Percentiles rank a stretch among this genome's conserved stretches.
Conservation (phyloP, 768 basidiomycete species). For the Mycena rebaudengoi region DNA sequence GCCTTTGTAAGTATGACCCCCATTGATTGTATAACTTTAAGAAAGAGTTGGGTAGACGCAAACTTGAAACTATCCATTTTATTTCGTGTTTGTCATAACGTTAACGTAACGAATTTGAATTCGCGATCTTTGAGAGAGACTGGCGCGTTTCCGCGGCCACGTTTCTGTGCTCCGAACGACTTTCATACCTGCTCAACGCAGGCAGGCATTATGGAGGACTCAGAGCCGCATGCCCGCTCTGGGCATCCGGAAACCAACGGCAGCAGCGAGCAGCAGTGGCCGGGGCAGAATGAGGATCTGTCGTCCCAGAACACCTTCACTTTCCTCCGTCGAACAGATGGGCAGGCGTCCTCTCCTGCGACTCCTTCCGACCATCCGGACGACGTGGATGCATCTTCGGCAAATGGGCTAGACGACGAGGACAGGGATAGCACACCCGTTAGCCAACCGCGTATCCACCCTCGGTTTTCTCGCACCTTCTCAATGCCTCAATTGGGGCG, state of each 20-base stretch:
- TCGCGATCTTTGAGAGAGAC: background rate
- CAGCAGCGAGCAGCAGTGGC: slow-evolving; percentile 6
- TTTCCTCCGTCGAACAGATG: slow-evolving; percentile 15
- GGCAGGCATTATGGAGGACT: too few species aligned
- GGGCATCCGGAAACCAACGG: too few species aligned
- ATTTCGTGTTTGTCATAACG: too few species aligned
- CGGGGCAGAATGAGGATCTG: background rate
- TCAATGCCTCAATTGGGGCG: slow-evolving; percentile 86
- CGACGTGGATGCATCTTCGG: slow-evolving; percentile 38
- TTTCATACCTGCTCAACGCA: background rate
- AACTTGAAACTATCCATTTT: background rate
- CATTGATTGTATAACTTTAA: too few species aligned
- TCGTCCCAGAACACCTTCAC: slow-evolving; percentile 13
- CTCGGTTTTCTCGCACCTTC: slow-evolving; percentile 77
- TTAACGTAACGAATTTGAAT: background rate
- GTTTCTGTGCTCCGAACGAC: background rate
- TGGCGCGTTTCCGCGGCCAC: slow-evolving; percentile 16
- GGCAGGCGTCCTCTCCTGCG: slow-evolving; percentile 2
- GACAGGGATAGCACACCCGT: slow-evolving; percentile 31
- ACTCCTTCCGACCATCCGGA: slow-evolving; percentile 49
- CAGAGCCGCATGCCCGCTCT: too few species aligned
- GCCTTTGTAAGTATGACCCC: background rate
- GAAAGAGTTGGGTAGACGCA: slow-evolving; percentile 3
- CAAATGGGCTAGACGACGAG: slow-evolving; percentile 27
- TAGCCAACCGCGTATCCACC: slow-evolving; percentile 32